Base-by-base conservation (phyloP, 106 monocot species). In the Apostasia ramifera region DNA sequence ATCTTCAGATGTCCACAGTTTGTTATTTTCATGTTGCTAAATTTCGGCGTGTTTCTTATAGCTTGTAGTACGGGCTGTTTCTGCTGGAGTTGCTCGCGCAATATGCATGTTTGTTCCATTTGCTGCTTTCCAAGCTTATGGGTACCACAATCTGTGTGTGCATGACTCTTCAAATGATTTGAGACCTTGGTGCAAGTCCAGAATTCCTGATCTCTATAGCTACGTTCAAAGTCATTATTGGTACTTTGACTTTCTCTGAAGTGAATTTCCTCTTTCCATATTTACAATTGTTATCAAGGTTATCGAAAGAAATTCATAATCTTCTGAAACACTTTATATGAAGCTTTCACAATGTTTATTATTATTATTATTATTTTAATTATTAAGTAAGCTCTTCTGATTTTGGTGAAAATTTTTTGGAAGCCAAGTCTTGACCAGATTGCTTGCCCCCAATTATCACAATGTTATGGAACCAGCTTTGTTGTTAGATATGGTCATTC, bases 211-310 rank as follows among this genome's bases (percentile, higher is more conserved):
- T 51, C 61, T 95, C 47, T 92, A 92, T 84, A 73, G 82, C 70
- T 95, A 76, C 80, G 66, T 95, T 81, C 95, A 95, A 76, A 86
- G 84, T 71, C 91, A 95, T 71, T 95, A 95, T 67, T 95, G 95
- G 95, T 95, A 95, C 58, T 57, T 71, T 14, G 66, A 40, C 54
- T 53, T 81, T 45, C 63, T 46, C 63, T 53, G 4, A 15, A 52
- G 26, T 53, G 38, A 44, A 15, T 68, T 60, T 0, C n/a, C 43
- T 40, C 4, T 68, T 14, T 15, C 44, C 44, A 71, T 1, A 51
- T 14, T n/a, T n/a, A 12, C 4, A 4, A 4, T n/a, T 57, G 12
- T 57, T 26, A 26, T 26, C 26, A 26, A 26, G 26, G 26, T 26
- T 26, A 26, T 26, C 26, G 26, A 26, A 26, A 26, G 26, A 26